A percentile compares a stretch with the other conserved stretches of the same genome.
These are phyloP conservation scores for Beauveria medogensis DNA, from an alignment of 2,329 filamentous ascomycete species.

Conservation along the genomic window DNA sequence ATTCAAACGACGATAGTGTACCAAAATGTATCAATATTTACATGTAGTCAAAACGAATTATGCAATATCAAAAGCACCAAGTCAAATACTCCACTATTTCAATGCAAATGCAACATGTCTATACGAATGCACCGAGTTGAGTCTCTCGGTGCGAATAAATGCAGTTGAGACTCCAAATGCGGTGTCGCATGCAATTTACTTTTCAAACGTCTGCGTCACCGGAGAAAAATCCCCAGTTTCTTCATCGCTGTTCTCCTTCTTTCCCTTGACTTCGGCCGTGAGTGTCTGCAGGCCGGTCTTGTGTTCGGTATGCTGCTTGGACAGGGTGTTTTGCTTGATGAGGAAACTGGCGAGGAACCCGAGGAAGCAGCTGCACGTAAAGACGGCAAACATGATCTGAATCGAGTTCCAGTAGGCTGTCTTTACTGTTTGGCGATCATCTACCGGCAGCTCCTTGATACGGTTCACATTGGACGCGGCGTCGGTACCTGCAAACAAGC, in stretches of 20 bases:
- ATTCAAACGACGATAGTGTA: too few relatives aligned
- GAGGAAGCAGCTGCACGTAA: conserved; percentile 38
- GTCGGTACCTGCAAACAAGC: conserved; percentile 46
- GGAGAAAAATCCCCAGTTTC: not conserved
- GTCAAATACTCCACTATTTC: not conserved
- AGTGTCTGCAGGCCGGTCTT: conserved; percentile 47
- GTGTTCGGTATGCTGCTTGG: conserved; percentile 47
- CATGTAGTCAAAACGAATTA: not conserved
- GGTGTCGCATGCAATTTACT: not conserved
- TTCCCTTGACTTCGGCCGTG: conserved; percentile 17
- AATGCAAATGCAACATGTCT: not conserved
- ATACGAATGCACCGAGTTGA: not conserved
- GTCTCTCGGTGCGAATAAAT: not conserved
- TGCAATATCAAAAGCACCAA: not conserved
- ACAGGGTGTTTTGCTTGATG: conserved; percentile 41
- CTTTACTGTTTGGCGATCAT: conserved; percentile 34
- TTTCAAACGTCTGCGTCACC: not conserved
- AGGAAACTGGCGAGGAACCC: conserved; percentile 41
- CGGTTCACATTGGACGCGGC: conserved; percentile 53
- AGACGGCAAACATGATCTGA: conserved; percentile 51
- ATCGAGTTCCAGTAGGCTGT: conserved; percentile 42
- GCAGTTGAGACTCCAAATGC: not conserved
- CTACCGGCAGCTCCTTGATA: conserved; percentile 42
- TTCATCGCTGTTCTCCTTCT: conserved; percentile 2
- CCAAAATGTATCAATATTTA: not conserved